Percentiles rank a stretch among this genome's conserved stretches.
Evolutionary conservation across 2,329 filamentous ascomycete species (phyloP).

Genomic region (Gaeumannomyces tritici): DNA sequence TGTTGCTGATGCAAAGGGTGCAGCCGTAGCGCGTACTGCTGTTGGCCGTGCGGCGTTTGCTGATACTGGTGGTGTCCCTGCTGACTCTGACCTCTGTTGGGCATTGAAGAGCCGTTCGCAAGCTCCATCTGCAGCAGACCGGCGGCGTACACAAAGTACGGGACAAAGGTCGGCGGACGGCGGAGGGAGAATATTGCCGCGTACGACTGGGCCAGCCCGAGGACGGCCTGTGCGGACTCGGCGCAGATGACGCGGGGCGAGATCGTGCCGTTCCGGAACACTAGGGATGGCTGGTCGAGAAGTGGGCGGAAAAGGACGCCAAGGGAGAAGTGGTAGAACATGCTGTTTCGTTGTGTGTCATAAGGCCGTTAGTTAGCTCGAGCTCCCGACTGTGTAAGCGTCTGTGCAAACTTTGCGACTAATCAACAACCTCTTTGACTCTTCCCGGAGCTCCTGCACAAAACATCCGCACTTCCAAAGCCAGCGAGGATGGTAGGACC

Average conservation of each 20-base stretch:
- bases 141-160: conserved; percentile 16
- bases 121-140: conserved; percentile 2
- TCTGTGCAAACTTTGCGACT: neutral
- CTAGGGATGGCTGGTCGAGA: neutral
- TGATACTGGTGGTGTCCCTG: no score
- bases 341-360: conserved; percentile 2
- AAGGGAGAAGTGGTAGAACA: conserved; percentile 7
- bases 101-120: no score
- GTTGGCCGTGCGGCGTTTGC: no score
- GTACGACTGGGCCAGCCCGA: conserved; percentile 15
- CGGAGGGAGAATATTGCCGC: conserved; percentile 18
- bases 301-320: conserved; percentile 5
- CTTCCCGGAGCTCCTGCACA: neutral
- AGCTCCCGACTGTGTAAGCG: neutral
- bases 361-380: neutral
- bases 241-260: conserved; percentile 17
- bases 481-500: no score
- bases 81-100: no score
- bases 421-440: neutral
- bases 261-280: neutral
- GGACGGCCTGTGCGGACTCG: conserved; percentile 5
- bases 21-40: no score
- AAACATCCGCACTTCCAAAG: no score
- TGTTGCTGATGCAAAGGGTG: neutral
- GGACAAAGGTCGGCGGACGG: conserved; percentile 20